phyloP scores from a whole-genome alignment of 1,284 basidiomycete species.

The Phlebopus sp. region DNA sequence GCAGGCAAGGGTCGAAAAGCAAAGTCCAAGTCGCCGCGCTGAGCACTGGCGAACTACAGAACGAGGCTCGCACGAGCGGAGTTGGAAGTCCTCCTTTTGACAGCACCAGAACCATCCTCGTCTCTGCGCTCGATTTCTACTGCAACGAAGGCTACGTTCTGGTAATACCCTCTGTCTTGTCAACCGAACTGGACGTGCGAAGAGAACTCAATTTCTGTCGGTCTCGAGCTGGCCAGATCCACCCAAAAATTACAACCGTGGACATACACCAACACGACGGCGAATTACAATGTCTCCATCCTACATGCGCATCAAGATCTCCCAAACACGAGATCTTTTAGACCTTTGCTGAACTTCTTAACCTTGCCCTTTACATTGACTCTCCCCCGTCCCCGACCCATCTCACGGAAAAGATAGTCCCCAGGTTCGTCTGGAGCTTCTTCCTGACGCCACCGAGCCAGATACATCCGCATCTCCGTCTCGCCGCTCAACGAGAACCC shows the following conservation, averaged over 20 bases:
- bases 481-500: constrained; percentile 60
- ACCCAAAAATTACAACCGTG: not conserved
- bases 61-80: constrained; percentile 12
- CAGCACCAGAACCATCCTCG: not conserved
- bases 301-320: constrained; percentile 13
- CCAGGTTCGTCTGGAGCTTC: constrained; percentile 24
- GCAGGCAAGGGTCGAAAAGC: not conserved
- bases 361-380: constrained; percentile 34
- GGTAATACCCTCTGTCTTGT: too few relatives aligned
- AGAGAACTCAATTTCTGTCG: too few relatives aligned
- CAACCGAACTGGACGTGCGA: too few relatives aligned
- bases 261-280: not conserved
- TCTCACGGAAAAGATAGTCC: constrained; percentile 32
- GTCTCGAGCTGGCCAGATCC: too few relatives aligned
- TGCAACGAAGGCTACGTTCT: too few relatives aligned
- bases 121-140: not conserved
- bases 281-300: not conserved
- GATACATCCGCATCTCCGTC: constrained; percentile 54
- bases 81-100: constrained; percentile 3
- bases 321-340: constrained; percentile 40
- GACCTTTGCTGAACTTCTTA: constrained; percentile 41
- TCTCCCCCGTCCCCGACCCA: constrained; percentile 18
- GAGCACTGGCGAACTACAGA: too few relatives aligned
- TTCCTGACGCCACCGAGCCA: constrained; percentile 42
- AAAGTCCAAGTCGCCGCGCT: not conserved